Conservation (phyloP, 2,329 filamentous ascomycete genomes). For the Diaporthe destruens region DNA sequence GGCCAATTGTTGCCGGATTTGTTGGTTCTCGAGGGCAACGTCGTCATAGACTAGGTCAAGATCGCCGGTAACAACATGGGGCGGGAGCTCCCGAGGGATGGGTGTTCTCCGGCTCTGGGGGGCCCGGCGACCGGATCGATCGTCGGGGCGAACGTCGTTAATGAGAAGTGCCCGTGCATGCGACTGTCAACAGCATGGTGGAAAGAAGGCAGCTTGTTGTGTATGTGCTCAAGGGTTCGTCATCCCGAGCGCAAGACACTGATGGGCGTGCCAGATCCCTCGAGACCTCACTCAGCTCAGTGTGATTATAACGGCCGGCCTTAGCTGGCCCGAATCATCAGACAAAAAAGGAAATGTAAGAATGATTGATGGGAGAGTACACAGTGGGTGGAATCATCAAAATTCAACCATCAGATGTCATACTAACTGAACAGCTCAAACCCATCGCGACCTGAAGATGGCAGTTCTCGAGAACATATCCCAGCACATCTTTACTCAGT, state of each 20-base stretch:
- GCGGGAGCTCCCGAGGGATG: constrained; percentile 25
- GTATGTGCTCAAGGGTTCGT: neutral
- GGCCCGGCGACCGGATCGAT: neutral
- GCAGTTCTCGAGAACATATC: neutral
- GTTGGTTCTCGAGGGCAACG: neutral
- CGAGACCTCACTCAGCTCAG: neutral
- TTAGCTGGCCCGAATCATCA: too few species aligned
- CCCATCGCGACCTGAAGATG: constrained; percentile 1
- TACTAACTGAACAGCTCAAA: constrained; percentile 37
- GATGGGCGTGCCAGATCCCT: neutral
- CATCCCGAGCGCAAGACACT: neutral
- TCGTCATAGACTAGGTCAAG: constrained; percentile 22
- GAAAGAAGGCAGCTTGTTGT: neutral
- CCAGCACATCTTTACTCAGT: constrained; percentile 21
- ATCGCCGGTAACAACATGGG: neutral
- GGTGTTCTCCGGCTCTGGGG: neutral
- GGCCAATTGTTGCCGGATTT: neutral
- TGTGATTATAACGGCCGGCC: neutral
- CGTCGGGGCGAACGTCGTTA: neutral
- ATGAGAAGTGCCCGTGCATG: neutral
- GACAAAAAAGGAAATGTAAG: neutral
- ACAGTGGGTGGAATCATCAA: constrained; percentile 24
- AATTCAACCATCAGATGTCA: constrained; percentile 27
- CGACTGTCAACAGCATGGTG: neutral
- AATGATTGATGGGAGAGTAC: constrained; percentile 21